Evolutionary conservation across 202 grass and related monocot genomes (phyloP).

Genomic region (Alloteropsis angusta): DNA sequence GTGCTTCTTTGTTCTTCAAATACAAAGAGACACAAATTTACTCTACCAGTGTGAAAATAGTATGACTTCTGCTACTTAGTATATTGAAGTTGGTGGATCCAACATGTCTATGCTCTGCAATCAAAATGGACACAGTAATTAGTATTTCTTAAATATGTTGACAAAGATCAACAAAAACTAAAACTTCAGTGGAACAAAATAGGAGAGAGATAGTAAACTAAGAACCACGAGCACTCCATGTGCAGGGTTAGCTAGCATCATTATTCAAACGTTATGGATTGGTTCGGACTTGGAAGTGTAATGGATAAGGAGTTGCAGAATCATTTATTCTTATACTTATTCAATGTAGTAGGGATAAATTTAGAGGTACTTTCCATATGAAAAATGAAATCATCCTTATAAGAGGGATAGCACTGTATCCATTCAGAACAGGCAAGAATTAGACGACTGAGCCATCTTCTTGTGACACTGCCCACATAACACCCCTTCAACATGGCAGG

Average conservation of each 20-base stretch:
- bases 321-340: not conserved
- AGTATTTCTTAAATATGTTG: constrained; percentile 22
- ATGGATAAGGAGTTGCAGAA: not conserved
- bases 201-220: not conserved
- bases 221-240: not conserved
- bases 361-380: not conserved
- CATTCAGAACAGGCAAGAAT: not conserved
- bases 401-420: not conserved
- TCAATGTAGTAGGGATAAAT: not conserved
- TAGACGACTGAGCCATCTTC: not conserved
- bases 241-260: not conserved
- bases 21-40: constrained; percentile 9
- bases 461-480: not conserved
- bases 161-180: constrained; percentile 18
- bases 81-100: constrained; percentile 98
- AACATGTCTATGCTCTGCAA: constrained; percentile 98
- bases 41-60: constrained; percentile 96
- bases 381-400: not conserved
- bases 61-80: constrained; percentile 99
- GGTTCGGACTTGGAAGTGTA: not conserved
- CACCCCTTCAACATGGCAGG: not conserved
- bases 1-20: not conserved
- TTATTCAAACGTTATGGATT: not conserved
- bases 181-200: not conserved
- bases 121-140: constrained; percentile 22